Evolutionary conservation across 352 stramenopile species (phyloP).

Genomic region (Phytophthora hibernalis): DNA sequence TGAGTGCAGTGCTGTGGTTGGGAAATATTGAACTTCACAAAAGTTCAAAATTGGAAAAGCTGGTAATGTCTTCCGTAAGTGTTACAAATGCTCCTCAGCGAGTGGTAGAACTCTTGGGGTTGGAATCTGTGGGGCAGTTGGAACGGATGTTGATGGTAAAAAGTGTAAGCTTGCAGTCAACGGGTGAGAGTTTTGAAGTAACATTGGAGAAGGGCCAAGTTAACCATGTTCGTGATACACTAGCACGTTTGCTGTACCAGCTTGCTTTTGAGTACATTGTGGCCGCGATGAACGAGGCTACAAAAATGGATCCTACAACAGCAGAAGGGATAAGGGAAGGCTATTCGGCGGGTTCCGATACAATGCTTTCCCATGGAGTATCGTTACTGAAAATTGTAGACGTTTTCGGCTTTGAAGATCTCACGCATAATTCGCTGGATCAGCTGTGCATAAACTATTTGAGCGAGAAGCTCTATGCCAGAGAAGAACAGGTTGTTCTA

Average conservation of each 20-base stretch:
- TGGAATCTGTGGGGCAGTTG: slow-evolving; percentile 37
- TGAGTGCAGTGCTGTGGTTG: slow-evolving; percentile 78
- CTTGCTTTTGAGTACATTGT: slow-evolving; percentile 57
- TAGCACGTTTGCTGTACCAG: slow-evolving; percentile 70
- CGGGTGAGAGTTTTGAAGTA: slow-evolving; percentile 63
- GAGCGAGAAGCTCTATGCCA: slow-evolving; percentile 76
- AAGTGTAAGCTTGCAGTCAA: slow-evolving; percentile 51
- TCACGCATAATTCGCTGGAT: slow-evolving; percentile 74
- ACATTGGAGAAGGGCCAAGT: slow-evolving; percentile 56
- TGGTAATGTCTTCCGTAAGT: slow-evolving; percentile 36
- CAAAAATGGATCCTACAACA: slow-evolving; percentile 24
- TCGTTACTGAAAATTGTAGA: slow-evolving; percentile 65
- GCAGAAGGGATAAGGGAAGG: slow-evolving; percentile 1
- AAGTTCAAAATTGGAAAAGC: slow-evolving; percentile 17
- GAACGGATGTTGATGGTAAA: slow-evolving; percentile 59
- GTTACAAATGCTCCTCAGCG: slow-evolving; percentile 21
- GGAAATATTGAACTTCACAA: slow-evolving; percentile 68
- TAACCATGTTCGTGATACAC: slow-evolving; percentile 54
- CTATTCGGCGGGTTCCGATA: not conserved
- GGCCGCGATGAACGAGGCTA: slow-evolving; percentile 53
- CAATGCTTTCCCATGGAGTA: slow-evolving; percentile 5
- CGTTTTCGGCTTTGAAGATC: slow-evolving; percentile 79
- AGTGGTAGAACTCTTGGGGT: slow-evolving; percentile 46
- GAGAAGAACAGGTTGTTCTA: slow-evolving; percentile 44
- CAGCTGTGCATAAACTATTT: slow-evolving; percentile 87